These are phyloP conservation scores for Dunaliella primolecta DNA, from an alignment of 139 green algal species.

Conservation along the genomic window DNA sequence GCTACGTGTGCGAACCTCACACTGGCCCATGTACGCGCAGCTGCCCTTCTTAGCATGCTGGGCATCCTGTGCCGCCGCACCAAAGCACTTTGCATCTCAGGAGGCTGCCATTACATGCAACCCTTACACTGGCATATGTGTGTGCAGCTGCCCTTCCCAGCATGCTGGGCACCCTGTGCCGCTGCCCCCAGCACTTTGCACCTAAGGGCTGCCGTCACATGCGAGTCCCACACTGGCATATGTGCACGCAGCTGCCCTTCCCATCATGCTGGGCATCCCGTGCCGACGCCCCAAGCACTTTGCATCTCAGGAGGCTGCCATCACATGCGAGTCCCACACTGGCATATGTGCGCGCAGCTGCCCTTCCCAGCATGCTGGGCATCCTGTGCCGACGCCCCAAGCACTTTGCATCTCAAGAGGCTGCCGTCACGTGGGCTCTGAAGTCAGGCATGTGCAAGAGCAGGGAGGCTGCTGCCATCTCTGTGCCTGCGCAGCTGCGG, in stretches of 20 bases:
- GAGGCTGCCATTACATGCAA: too few relatives aligned
- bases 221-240: too few relatives aligned
- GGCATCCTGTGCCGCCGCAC: too few relatives aligned
- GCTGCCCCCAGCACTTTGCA: not conserved
- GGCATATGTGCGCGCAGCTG: conserved; percentile 39
- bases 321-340: too few relatives aligned
- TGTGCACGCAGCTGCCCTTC: conserved; percentile 58
- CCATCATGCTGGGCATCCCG: conserved; percentile 73
- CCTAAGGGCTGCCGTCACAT: too few relatives aligned
- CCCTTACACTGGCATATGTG: too few relatives aligned
- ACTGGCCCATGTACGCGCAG: too few relatives aligned
- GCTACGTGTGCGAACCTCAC: too few relatives aligned
- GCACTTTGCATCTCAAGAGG: conserved; percentile 52
- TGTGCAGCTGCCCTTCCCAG: too few relatives aligned
- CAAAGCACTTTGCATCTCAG: too few relatives aligned
- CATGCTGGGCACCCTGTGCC: not conserved
- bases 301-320: conserved; percentile 27
- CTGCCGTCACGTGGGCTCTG: conserved; percentile 65
- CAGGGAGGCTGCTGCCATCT: conserved; percentile 58
- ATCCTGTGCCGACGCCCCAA: conserved; percentile 58
- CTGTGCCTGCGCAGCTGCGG: conserved; percentile 63
- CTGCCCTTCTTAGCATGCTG: too few relatives aligned
- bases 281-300: conserved; percentile 57
- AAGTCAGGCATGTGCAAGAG: conserved; percentile 44
- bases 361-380: conserved; percentile 73